Evolutionary conservation across 1,284 basidiomycete species (phyloP), one percentile per base, ranked within the genome.

Genomic region (Leccinum fuscescens): DNA sequence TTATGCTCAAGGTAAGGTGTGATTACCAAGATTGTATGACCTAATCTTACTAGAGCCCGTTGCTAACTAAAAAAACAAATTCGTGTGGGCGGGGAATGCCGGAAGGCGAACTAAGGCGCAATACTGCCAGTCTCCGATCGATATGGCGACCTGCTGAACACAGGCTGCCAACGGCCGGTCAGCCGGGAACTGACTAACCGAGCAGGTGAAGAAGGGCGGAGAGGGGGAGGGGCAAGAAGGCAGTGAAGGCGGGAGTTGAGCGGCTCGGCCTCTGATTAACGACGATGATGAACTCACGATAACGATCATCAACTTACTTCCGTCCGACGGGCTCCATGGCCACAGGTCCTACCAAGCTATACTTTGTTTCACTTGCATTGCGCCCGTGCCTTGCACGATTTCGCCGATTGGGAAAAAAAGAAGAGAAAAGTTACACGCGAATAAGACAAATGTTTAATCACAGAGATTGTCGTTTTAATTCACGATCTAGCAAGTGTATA

Each of bases 181-280:
- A 20, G 3, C 6, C 42, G 42, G 17, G 42, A 11, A 20, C 17
- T 44, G 20, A 46, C 44, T 46, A 12, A 3, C 44, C 20, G 17
- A 17, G 44, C 11, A 46, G 44, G 48, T 4, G 22, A 24, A 24
- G 12, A 24, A 24, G 46, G 22, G 14, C 20, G 33, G 33, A 12
- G 6, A 14, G 33, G 48, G 48, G 48, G 24, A 49, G 24, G 24
- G 12, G 14, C 20, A 49, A 49, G 15, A 27, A 27, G 48, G 44
- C 44, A 20, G 20, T 53, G 57, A 62, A 14, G 14, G 48, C 42
- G 62, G 67, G n/a, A 29, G 50, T 66, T 62, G 55, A 42, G 42
- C 35, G 65, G 65, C 56, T 53, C 39, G 58, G 56, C 1, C 22
- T 39, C 55, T 6, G 39, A 37, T 17, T 15, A 49, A 49, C 22